Conservation (phyloP, 495 filamentous ascomycete genomes). For the Penicillium waksmanii region DNA sequence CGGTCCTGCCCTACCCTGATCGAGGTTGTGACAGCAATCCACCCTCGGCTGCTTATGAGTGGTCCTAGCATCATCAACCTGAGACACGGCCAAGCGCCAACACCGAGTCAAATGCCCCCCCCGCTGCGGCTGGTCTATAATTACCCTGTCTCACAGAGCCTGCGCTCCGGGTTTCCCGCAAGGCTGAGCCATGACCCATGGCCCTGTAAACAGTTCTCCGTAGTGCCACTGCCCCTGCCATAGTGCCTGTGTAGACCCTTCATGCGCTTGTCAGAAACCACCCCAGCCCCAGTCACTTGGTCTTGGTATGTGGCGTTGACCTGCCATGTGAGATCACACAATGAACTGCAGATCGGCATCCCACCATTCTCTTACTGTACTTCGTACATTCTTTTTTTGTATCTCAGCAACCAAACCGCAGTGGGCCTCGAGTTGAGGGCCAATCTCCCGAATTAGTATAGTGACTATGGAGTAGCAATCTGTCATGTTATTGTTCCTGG, state of each 20-base stretch:
- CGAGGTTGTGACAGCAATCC: slow-evolving; percentile 1
- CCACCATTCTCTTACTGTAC: background rate
- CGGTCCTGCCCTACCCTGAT: too few relatives aligned
- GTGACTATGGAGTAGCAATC: too few relatives aligned
- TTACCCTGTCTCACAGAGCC: background rate
- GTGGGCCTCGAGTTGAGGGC: background rate
- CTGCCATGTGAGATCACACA: background rate
- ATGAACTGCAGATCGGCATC: background rate
- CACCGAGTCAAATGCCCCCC: background rate
- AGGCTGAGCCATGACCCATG: too few relatives aligned
- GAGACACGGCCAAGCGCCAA: slow-evolving; percentile 24
- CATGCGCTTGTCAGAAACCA: too few relatives aligned
- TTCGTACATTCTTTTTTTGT: background rate
- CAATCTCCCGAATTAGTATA: slow-evolving; percentile 4
- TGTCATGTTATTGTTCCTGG: background rate
- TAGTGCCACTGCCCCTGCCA: too few relatives aligned
- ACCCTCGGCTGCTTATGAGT: slow-evolving; percentile 5
- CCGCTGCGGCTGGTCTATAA: slow-evolving; percentile 3
- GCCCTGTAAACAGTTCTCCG: too few relatives aligned
- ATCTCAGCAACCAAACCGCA: background rate
- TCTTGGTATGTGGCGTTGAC: too few relatives aligned
- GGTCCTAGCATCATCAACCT: slow-evolving; percentile 20
- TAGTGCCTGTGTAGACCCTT: too few relatives aligned
- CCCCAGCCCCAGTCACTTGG: too few relatives aligned
- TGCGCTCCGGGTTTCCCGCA: too few relatives aligned